These are phyloP conservation scores for Thoreauomyces humboldtii DNA, from an alignment of 192 early-diverging fungal species.

Conservation along the genomic window DNA sequence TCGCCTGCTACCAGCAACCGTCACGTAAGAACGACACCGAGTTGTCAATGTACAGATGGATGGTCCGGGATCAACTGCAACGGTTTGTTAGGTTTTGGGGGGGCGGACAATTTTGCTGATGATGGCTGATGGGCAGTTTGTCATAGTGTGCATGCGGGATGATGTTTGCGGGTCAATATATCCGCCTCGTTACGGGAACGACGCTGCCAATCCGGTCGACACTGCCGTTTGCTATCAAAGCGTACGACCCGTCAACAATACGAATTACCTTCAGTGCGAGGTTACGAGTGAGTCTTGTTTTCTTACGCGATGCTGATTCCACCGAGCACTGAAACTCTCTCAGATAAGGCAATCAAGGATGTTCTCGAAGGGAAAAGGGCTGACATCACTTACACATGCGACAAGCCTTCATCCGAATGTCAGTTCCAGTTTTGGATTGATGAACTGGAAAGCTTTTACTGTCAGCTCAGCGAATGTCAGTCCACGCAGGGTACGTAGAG, in stretches of 20 bases:
- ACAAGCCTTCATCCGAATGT: constrained; percentile 15
- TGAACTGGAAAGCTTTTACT: constrained; percentile 87
- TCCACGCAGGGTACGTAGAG: constrained; percentile 54
- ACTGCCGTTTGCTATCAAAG: constrained; percentile 34
- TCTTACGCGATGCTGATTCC: neutral
- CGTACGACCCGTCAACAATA: constrained; percentile 25
- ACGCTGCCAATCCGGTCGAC: constrained; percentile 2
- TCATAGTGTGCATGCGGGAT: constrained; percentile 37
- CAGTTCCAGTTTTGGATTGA: constrained; percentile 73
- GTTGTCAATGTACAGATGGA: constrained; percentile 77
- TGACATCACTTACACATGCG: constrained; percentile 37
- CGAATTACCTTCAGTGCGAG: constrained; percentile 40
- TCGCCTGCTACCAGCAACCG: constrained; percentile 54
- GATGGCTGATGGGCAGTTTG: neutral
- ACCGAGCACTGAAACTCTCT: neutral
- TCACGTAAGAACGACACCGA: constrained; percentile 15
- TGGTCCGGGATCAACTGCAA: constrained; percentile 97
- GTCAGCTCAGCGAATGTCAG: constrained; percentile 72
- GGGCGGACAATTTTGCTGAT: neutral
- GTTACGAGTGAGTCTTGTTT: constrained; percentile 36
- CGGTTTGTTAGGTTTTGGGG: constrained; percentile 35
- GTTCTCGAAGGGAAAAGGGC: constrained; percentile 29
- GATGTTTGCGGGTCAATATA: constrained; percentile 29
- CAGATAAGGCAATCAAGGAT: constrained; percentile 35
- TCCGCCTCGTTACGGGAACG: neutral